A percentile compares a stretch with the other conserved stretches of the same genome.
phyloP scores from a whole-genome alignment of 441 rosid genomes.

The Croton setiger region DNA sequence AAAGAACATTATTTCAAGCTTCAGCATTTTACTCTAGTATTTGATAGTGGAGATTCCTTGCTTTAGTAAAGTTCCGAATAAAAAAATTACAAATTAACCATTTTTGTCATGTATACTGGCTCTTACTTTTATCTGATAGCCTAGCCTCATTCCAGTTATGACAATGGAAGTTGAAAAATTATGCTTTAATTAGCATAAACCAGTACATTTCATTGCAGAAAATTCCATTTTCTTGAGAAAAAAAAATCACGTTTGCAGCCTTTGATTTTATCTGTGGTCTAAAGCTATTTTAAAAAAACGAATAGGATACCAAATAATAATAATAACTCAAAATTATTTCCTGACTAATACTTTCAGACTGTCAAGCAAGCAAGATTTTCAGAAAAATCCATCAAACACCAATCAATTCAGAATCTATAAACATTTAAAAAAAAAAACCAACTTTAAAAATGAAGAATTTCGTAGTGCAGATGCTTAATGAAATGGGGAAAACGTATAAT shows the following conservation, averaged over 20 bases:
- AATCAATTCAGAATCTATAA: not conserved
- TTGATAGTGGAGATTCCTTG: too few species aligned
- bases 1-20: not conserved
- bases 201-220: not conserved
- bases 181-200: not conserved
- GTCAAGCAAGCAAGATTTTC: not conserved
- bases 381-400: not conserved
- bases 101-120: not conserved
- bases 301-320: not conserved
- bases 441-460: not conserved
- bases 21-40: not conserved
- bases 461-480: not conserved
- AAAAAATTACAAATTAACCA: not conserved
- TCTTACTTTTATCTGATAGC: not conserved
- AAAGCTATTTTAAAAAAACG: not conserved
- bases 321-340: not conserved
- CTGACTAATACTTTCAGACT: not conserved
- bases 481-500: not conserved
- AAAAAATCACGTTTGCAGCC: not conserved
- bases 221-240: too few species aligned
- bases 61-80: not conserved
- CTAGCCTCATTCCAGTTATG: too few species aligned
- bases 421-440: not conserved
- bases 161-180: not conserved
- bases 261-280: not conserved